These are phyloP conservation scores for Penicillium nucicola DNA, from an alignment of 495 filamentous ascomycete species.

Conservation along the genomic window DNA sequence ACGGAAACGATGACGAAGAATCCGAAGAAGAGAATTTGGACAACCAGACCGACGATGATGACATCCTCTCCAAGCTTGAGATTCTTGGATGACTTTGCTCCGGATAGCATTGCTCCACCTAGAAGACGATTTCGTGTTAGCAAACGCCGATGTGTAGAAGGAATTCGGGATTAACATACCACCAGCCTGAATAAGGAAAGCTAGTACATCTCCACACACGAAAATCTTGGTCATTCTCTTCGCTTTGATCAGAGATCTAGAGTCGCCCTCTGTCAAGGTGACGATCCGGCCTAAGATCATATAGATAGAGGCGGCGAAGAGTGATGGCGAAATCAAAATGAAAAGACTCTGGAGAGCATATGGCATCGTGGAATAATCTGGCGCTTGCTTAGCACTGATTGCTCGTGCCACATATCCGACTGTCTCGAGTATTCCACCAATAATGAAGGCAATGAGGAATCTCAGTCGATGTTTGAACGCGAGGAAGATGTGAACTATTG, in stretches of 20 bases:
- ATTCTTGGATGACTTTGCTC: slow-evolving; percentile 3
- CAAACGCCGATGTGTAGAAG: neutral
- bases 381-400: slow-evolving; percentile 2
- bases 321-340: slow-evolving; percentile 6
- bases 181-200: slow-evolving; percentile 17
- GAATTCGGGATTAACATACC: too few relatives aligned
- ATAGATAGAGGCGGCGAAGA: slow-evolving; percentile 44
- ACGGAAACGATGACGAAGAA: slow-evolving; percentile 33
- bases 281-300: slow-evolving; percentile 53
- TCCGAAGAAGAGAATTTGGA: slow-evolving; percentile 43
- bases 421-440: slow-evolving; percentile 54
- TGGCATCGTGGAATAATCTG: slow-evolving; percentile 3
- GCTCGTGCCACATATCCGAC: slow-evolving; percentile 6
- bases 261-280: slow-evolving; percentile 36
- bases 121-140: neutral
- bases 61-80: slow-evolving; percentile 35
- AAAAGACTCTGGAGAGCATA: slow-evolving; percentile 9
- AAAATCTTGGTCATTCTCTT: slow-evolving; percentile 24
- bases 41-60: slow-evolving; percentile 36
- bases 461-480: slow-evolving; percentile 42
- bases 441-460: slow-evolving; percentile 59
- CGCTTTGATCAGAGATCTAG: slow-evolving; percentile 7
- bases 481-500: slow-evolving; percentile 47
- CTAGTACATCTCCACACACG: slow-evolving; percentile 21
- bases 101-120: slow-evolving; percentile 24